A percentile compares a stretch with the other conserved stretches of the same genome.
Evolutionary conservation across 805 yeast genomes (phyloP).

Genomic region (Hanseniaspora pseudoguilliermondii): DNA sequence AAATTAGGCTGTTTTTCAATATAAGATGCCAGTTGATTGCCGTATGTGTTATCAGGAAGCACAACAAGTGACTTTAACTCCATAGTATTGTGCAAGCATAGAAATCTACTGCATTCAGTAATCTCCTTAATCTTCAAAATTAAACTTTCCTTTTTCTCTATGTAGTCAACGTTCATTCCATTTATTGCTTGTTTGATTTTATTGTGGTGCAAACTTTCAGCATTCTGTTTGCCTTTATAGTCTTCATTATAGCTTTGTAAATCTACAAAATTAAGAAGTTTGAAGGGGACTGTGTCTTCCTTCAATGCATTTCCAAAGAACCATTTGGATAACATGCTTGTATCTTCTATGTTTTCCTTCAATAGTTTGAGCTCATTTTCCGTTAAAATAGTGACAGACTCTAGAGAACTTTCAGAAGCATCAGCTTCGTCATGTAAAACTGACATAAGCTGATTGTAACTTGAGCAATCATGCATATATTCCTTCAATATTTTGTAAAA

Average conservation of each 20-base stretch:
- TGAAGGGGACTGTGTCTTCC: not conserved
- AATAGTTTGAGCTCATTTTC: not conserved
- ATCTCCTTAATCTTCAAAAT: slow-evolving; percentile 12
- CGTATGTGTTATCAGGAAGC: not conserved
- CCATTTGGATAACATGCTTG: not conserved
- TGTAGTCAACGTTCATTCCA: slow-evolving; percentile 5
- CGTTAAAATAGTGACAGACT: not conserved
- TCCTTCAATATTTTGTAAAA: slow-evolving; percentile 4
- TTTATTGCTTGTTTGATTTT: not conserved
- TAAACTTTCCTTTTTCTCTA: slow-evolving; percentile 7
- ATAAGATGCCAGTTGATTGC: slow-evolving; percentile 14
- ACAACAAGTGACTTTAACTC: not conserved
- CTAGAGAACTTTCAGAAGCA: not conserved
- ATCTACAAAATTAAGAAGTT: slow-evolving; percentile 14
- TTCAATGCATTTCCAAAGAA: slow-evolving; percentile 3
- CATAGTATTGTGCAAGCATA: slow-evolving; percentile 7
- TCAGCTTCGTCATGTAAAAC: not conserved
- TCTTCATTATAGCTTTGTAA: not conserved
- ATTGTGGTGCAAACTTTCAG: slow-evolving; percentile 14
- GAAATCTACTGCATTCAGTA: slow-evolving; percentile 1
- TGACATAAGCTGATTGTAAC: not conserved
- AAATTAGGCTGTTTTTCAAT: slow-evolving; percentile 19
- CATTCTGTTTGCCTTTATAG: not conserved
- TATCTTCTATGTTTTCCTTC: not conserved
- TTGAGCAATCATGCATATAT: slow-evolving; percentile 1